Conservation (phyloP, 148 eudicot genomes). For the Rhododendron williamsianum region DNA sequence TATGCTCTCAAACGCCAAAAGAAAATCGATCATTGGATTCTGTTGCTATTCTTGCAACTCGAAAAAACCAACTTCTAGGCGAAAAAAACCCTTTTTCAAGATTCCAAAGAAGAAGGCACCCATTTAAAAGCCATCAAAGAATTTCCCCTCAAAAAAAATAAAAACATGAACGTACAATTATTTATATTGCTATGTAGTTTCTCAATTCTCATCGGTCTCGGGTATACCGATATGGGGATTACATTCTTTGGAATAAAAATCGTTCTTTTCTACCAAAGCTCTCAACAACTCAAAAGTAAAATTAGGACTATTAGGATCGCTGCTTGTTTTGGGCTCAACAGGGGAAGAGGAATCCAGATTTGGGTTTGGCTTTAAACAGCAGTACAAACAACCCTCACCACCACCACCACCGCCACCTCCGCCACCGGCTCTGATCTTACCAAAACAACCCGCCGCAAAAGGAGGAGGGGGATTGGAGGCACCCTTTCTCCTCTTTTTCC, state of each 20-base stretch:
- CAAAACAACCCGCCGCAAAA: conserved; percentile 12
- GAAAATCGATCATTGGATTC: not conserved
- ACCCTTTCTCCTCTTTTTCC: conserved; percentile 18
- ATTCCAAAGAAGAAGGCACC: not conserved
- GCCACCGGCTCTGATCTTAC: not conserved
- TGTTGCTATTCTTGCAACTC: not conserved
- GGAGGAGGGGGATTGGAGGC: conserved; percentile 11
- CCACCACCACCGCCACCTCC: not conserved
- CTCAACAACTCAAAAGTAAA: conserved; percentile 34
- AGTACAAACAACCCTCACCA: conserved; percentile 28
- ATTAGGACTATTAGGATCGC: conserved; percentile 33
- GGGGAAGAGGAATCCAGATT: conserved; percentile 26
- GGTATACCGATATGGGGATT: conserved; percentile 51
- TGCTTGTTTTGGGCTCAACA: conserved; percentile 28
- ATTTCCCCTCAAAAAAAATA: not conserved
- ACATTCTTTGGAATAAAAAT: conserved; percentile 67
- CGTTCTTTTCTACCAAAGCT: conserved; percentile 67
- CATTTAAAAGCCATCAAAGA: not conserved
- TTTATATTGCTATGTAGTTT: not conserved
- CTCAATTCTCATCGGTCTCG: not conserved
- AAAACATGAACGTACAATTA: not conserved
- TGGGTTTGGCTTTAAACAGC: conserved; percentile 36
- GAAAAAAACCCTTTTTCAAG: not conserved
- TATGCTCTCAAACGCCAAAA: not conserved
- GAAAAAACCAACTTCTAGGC: not conserved